phyloP scores from a whole-genome alignment of 2,329 filamentous ascomycete genomes.

The Fusarium dlaminii region DNA sequence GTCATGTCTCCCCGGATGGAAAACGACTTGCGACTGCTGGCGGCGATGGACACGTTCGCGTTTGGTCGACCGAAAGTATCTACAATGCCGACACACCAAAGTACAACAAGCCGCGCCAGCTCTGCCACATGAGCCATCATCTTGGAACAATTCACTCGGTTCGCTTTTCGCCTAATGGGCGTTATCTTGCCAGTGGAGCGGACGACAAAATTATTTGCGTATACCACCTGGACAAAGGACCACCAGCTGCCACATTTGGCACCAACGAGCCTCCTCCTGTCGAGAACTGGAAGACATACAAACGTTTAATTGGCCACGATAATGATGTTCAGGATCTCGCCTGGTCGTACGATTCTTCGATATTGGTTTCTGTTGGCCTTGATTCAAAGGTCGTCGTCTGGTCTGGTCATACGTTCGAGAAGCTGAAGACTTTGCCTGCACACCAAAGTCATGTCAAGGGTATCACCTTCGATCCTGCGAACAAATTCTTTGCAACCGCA shows the following conservation, averaged over 20 bases:
- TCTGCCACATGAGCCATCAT: conserved; percentile 98
- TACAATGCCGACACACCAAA: conserved; percentile 78
- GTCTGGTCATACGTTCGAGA: conserved; percentile 98
- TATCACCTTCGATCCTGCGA: conserved; percentile 97
- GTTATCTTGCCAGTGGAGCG: conserved; percentile 94
- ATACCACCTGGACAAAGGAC: conserved; percentile 86
- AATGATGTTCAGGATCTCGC: conserved; percentile 98
- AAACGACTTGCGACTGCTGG: conserved; percentile 91
- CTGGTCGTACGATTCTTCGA: conserved; percentile 96
- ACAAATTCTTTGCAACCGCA: conserved; percentile 98
- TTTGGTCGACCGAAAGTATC: conserved; percentile 97
- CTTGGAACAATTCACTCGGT: conserved; percentile 97
- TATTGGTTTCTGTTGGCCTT: conserved; percentile 93
- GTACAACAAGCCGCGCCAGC: conserved; percentile 84
- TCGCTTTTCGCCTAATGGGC: conserved; percentile 93
- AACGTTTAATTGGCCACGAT: conserved; percentile 93
- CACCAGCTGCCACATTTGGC: conserved; percentile 84
- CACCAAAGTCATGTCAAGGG: conserved; percentile 99
- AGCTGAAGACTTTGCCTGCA: conserved; percentile 89
- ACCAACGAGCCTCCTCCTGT: conserved; percentile 90
- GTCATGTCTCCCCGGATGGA: conserved; percentile 95
- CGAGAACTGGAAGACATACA: conserved; percentile 97
- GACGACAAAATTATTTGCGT: conserved; percentile 99
- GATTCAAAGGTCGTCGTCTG: conserved; percentile 99
- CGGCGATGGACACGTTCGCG: conserved; percentile 95